Percentiles rank a stretch among this genome's conserved stretches.
These are phyloP conservation scores for Pleurozium schreberi DNA, from an alignment of 225 moss, liverwort and hornwort genomes.

Conservation along the genomic window DNA sequence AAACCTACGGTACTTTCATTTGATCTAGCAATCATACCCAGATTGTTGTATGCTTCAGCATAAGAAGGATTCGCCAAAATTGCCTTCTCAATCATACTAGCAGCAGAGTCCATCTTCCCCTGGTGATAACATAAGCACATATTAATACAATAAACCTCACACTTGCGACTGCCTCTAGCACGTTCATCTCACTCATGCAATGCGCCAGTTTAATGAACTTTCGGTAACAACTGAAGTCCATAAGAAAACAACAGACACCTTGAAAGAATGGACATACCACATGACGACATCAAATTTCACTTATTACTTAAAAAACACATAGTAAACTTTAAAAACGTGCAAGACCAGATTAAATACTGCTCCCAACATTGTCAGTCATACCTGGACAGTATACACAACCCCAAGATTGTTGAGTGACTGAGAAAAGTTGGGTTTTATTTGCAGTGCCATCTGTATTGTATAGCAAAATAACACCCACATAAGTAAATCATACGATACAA, in stretches of 20 bases:
- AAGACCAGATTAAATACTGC: background rate
- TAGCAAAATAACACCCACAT: background rate
- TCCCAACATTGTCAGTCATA: constrained; percentile 9
- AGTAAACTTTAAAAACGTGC: background rate
- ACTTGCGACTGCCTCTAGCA: background rate
- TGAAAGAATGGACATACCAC: background rate
- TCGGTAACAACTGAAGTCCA: background rate
- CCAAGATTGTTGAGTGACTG: constrained; percentile 99
- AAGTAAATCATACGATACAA: background rate
- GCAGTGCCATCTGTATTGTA: constrained; percentile 72
- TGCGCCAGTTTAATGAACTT: background rate
- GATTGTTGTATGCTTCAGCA: constrained; percentile 97
- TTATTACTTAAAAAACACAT: background rate
- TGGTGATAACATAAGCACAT: constrained; percentile 3
- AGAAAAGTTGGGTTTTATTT: constrained; percentile 94
- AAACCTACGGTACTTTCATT: background rate
- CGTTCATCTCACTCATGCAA: background rate
- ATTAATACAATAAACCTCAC: background rate
- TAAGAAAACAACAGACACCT: background rate
- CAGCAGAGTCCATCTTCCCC: constrained; percentile 98
- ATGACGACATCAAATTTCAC: background rate
- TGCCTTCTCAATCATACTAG: constrained; percentile 98
- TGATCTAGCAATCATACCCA: constrained; percentile 33
- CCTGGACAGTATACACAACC: constrained; percentile 98
- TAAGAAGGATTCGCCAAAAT: constrained; percentile 88